phyloP scores from a whole-genome alignment of 148 eudicot genomes.

The Spergularia marina region DNA sequence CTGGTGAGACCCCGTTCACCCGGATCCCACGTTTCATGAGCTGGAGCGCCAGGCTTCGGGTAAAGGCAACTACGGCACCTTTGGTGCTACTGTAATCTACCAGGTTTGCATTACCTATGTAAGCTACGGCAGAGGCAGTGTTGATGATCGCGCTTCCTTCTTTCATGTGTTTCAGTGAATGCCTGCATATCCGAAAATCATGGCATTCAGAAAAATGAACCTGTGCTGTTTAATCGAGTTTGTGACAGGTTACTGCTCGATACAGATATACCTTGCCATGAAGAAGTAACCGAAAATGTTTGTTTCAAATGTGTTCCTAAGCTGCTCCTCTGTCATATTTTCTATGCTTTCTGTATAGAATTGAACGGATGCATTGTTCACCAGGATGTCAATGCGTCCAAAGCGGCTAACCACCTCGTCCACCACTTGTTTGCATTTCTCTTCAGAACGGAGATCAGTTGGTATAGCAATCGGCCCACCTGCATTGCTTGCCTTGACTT shows the following conservation, averaged over 20 bases:
- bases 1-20: constrained; percentile 56
- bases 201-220: too few relatives aligned
- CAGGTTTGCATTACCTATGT: constrained; percentile 18
- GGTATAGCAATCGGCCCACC: constrained; percentile 58
- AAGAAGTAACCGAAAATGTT: constrained; percentile 63
- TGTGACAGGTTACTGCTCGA: neutral
- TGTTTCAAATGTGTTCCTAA: constrained; percentile 61
- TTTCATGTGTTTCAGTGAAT: constrained; percentile 39
- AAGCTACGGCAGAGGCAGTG: constrained; percentile 39
- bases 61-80: constrained; percentile 36
- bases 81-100: constrained; percentile 44
- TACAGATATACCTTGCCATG: constrained; percentile 39
- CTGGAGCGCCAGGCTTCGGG: constrained; percentile 29
- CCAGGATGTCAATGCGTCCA: constrained; percentile 62
- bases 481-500: constrained; percentile 42
- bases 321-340: constrained; percentile 56
- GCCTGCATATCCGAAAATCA: constrained; percentile 15
- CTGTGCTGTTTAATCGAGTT: neutral
- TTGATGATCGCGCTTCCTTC: constrained; percentile 43
- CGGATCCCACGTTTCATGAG: constrained; percentile 40
- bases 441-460: constrained; percentile 52
- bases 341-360: constrained; percentile 38
- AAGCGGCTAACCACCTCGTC: constrained; percentile 49
- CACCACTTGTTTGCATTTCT: constrained; percentile 52
- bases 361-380: constrained; percentile 68